These are phyloP conservation scores for Ophiosphaerella herpotricha DNA, from an alignment of 2,329 filamentous ascomycete species.

Conservation along the genomic window DNA sequence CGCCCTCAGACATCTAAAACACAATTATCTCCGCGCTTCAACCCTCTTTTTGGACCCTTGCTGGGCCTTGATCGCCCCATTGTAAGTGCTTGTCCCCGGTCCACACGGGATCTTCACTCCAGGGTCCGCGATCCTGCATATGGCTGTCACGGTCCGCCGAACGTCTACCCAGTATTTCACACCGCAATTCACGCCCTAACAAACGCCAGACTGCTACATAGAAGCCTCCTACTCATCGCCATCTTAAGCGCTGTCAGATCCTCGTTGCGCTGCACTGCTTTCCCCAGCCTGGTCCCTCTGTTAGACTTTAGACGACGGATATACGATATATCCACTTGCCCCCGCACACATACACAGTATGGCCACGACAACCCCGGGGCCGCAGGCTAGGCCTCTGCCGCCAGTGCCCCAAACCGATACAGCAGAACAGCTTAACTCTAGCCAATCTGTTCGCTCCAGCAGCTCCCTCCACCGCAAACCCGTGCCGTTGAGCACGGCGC, in stretches of 20 bases:
- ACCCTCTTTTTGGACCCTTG: slow-evolving; percentile 2
- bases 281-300: background rate
- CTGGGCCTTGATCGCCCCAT: slow-evolving; percentile 8
- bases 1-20: slow-evolving; percentile 1
- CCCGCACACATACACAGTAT: slow-evolving; percentile 24
- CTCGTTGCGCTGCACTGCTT: background rate
- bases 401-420: slow-evolving; percentile 26
- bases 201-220: slow-evolving; percentile 3
- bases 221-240: background rate
- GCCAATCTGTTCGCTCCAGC: slow-evolving; percentile 21
- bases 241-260: slow-evolving; percentile 2
- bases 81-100: slow-evolving; percentile 22
- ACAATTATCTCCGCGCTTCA: slow-evolving; percentile 1
- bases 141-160: slow-evolving; percentile 12
- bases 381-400: slow-evolving; percentile 30
- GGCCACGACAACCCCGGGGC: slow-evolving; percentile 27
- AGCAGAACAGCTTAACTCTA: slow-evolving; percentile 17
- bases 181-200: slow-evolving; percentile 18
- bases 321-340: background rate
- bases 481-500: slow-evolving; percentile 17
- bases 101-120: slow-evolving; percentile 15
- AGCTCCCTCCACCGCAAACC: slow-evolving; percentile 34
- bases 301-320: background rate
- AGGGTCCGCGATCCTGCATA: slow-evolving; percentile 24
- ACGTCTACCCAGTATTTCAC: slow-evolving; percentile 12